These are phyloP conservation scores for Teratosphaeria zuluensis DNA, from an alignment of 2,329 filamentous ascomycete genomes.

Conservation along the genomic window DNA sequence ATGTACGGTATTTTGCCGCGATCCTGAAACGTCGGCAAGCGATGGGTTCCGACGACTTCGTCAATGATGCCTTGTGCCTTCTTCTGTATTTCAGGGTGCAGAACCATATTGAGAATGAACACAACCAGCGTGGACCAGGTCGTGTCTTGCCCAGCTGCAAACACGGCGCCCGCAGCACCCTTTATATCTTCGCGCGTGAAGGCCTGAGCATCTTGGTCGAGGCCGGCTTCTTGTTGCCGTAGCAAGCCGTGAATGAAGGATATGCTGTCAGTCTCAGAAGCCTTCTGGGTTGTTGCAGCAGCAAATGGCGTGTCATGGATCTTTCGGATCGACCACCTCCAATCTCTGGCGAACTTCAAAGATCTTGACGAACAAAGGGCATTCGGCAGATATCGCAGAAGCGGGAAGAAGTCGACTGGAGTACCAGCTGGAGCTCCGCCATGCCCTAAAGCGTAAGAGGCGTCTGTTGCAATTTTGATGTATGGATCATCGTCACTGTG, in stretches of 20 bases:
- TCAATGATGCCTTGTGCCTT: constrained; percentile 27
- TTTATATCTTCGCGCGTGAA: constrained; percentile 30
- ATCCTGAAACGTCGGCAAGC: constrained; percentile 22
- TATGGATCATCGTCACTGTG: constrained; percentile 34
- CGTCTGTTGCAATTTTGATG: constrained; percentile 32
- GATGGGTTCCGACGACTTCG: constrained; percentile 16
- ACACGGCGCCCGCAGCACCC: constrained; percentile 34
- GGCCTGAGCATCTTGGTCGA: constrained; percentile 24
- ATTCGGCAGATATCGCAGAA: constrained; percentile 34
- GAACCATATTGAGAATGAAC: constrained; percentile 25
- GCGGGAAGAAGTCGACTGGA: constrained; percentile 41
- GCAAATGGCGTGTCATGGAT: constrained; percentile 33
- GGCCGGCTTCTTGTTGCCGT: constrained; percentile 22
- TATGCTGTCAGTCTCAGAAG: constrained; percentile 25
- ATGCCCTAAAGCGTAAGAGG: constrained; percentile 33
- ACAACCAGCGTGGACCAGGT: constrained; percentile 8
- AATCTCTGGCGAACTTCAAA: constrained; percentile 23
- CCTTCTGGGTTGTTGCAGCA: constrained; percentile 6
- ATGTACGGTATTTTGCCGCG: constrained; percentile 24
- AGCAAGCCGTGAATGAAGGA: constrained; percentile 35
- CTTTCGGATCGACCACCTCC: constrained; percentile 24
- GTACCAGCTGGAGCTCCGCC: constrained; percentile 35
- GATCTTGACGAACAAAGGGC: constrained; percentile 22
- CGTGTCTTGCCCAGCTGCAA: constrained; percentile 30
- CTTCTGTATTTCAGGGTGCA: constrained; percentile 19